Conservation (phyloP, 2,329 filamentous ascomycete species). For the Trichophyton rubrum region DNA sequence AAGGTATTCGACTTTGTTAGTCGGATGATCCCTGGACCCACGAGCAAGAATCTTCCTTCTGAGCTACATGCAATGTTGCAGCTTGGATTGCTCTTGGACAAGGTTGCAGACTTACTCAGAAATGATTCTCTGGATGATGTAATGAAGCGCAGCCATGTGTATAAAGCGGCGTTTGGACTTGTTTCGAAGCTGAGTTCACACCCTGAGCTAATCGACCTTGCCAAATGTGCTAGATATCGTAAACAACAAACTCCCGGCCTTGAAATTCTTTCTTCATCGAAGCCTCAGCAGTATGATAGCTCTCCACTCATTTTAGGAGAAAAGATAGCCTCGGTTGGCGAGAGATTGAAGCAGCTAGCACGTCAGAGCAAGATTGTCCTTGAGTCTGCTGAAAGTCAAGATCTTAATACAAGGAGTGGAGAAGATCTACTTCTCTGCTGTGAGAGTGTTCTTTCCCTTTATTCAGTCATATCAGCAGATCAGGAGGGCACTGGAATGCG, state of each 20-base stretch:
- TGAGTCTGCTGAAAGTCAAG: constrained; percentile 13
- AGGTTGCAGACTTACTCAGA: constrained; percentile 28
- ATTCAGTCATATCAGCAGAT: constrained; percentile 14
- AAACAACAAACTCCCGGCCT: constrained; percentile 28
- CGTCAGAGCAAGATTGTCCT: constrained; percentile 25
- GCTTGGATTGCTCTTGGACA: constrained; percentile 27
- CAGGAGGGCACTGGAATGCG: background rate
- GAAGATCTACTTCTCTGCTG: constrained; percentile 25
- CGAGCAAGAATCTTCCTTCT: constrained; percentile 18
- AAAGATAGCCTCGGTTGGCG: constrained; percentile 8
- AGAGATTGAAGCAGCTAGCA: constrained; percentile 20
- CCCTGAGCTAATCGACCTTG: constrained; percentile 19
- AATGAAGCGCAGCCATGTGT: constrained; percentile 23
- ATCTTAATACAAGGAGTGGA: constrained; percentile 17
- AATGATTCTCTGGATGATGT: constrained; percentile 33
- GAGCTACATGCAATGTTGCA: constrained; percentile 24
- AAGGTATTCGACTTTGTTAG: constrained; percentile 17
- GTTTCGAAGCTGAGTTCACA: constrained; percentile 26
- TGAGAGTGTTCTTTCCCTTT: constrained; percentile 21
- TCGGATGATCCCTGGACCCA: constrained; percentile 8
- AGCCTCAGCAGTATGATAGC: background rate
- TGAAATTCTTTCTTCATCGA: constrained; percentile 20
- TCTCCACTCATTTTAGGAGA: constrained; percentile 8
- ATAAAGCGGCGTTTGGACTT: constrained; percentile 31
- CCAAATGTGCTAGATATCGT: constrained; percentile 25